Base-by-base conservation (phyloP, 305 asterid species). In the Galium porrigens region DNA sequence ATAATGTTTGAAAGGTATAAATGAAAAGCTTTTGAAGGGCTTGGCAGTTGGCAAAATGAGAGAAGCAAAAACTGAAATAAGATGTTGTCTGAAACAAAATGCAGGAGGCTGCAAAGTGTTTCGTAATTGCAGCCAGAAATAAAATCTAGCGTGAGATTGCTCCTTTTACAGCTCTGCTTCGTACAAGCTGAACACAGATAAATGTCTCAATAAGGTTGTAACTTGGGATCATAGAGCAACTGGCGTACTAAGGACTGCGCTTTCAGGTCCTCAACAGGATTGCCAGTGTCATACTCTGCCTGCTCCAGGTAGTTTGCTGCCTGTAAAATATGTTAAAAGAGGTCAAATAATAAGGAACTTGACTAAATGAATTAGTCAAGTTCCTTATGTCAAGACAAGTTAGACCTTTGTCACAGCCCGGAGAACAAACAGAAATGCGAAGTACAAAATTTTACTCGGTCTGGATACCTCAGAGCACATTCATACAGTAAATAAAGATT, bases 241-340 rank as follows among this genome's bases (percentile, higher is more conserved):
- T 87, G 94, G 7, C 82, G 86, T 76, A 90, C 66, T 69, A 90
- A 73, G 66, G 94, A 84, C 70, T 86, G 86, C 5, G 94, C 81
- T 86, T 88, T 86, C 70, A 88, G 84, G 76, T 86, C 97, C 77
- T 83, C 89, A 76, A 74, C 87, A 18, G 71, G 69, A 30, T 87
- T 90, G 27, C 95, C 94, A 5, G 94, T 87, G 63, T 83, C 72
- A 70, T 87, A 90, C 73, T 87, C 94, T 30, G 97, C 97, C 62
- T 87, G 94, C 86, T 88, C 97, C 82, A 90, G 79, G 89, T 90
- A 90, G 80, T 72, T 79, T 46, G 83, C 73, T 54, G 96, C 96
- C 97, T 90, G 77, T 57, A 74, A 51, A 62, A 64, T 64, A 74
- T 48, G 68, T 32, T 64, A 59, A 64, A 61, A 37, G 15, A 65